Conservation (phyloP, 179 eudicot species). For the Drosera spatulata region DNA sequence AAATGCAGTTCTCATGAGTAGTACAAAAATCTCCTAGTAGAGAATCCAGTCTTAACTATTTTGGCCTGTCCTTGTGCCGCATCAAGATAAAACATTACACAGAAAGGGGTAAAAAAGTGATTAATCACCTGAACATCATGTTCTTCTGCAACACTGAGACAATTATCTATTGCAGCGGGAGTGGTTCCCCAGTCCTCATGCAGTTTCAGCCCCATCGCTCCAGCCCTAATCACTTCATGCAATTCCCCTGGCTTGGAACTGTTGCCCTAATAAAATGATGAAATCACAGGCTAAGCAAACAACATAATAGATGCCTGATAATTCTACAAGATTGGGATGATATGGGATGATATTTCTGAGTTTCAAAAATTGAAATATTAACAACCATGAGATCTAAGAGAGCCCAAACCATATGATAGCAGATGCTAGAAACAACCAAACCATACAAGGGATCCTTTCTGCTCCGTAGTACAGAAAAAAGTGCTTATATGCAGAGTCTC, state of each 20-base stretch:
- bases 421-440: no score
- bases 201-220: conserved; percentile 97
- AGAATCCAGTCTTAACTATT: no score
- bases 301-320: neutral
- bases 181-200: conserved; percentile 99
- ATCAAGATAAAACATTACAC: neutral
- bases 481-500: no score
- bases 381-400: no score
- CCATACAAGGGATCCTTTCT: no score
- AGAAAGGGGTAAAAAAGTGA: neutral
- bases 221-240: conserved; percentile 81
- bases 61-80: no score
- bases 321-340: no score
- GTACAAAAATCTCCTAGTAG: neutral
- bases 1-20: neutral
- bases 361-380: neutral
- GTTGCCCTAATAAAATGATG: conserved; percentile 47
- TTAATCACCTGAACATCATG: conserved; percentile 68
- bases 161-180: conserved; percentile 86
- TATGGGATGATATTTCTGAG: neutral
- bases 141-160: conserved; percentile 74
- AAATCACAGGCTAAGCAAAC: conserved; percentile 4
- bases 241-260: conserved; percentile 76
- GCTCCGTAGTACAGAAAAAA: no score
- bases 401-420: no score